Conservation (phyloP, 73 alveolate species). For the Uronychia binucleata region DNA sequence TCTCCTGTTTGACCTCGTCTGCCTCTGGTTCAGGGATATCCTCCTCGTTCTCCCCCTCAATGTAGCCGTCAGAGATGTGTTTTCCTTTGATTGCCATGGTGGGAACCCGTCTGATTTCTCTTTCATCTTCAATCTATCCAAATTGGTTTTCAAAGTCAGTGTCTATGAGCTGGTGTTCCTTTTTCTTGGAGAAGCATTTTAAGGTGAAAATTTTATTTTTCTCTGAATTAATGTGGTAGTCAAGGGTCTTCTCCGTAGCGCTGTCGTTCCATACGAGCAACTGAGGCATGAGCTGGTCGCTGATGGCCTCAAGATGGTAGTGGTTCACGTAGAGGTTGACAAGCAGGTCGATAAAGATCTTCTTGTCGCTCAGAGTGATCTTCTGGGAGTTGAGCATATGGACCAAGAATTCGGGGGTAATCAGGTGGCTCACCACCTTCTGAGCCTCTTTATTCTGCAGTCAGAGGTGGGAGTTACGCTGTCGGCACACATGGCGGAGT, state of each 20-base stretch:
- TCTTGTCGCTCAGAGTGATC: background rate
- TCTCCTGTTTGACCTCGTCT: background rate
- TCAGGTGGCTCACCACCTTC: background rate
- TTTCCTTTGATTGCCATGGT: background rate
- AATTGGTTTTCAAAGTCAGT: too few species aligned
- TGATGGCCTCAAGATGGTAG: background rate
- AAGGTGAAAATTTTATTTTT: conserved; percentile 1
- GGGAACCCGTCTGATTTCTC: background rate
- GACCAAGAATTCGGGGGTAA: background rate
- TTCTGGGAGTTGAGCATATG: background rate
- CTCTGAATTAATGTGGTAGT: background rate
- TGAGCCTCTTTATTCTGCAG: background rate
- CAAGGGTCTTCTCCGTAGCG: background rate
- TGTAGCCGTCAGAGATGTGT: background rate
- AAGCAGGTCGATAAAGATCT: background rate
- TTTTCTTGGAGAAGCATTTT: background rate
- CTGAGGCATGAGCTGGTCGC: conserved; percentile 8
- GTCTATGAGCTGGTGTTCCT: conserved; percentile 5
- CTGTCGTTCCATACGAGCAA: background rate
- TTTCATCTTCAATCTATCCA: background rate
- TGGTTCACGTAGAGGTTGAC: background rate
- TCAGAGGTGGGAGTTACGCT: background rate
- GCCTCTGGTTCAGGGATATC: conserved; percentile 2
- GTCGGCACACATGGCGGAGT: background rate
- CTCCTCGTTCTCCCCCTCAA: background rate